Conservation (phyloP, 345 rosid genomes). For the Streptanthus diversifolius region DNA sequence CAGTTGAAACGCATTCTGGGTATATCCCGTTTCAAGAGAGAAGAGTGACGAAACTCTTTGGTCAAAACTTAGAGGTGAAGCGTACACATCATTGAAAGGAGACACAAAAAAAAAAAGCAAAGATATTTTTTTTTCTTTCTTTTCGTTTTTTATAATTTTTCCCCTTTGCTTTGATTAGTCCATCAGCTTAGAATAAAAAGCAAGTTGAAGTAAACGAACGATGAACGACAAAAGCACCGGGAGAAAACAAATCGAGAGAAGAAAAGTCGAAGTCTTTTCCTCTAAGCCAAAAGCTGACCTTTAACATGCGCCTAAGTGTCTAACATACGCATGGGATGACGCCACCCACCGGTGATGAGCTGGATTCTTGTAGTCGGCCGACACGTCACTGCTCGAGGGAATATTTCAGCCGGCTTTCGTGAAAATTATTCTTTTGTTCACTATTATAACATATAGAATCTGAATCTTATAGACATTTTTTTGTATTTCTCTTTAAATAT, state of each 20-base stretch:
- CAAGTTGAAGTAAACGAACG: conserved; percentile 27
- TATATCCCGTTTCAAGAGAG: conserved; percentile 12
- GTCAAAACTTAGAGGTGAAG: conserved; percentile 36
- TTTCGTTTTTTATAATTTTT: neutral
- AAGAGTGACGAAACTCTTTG: conserved; percentile 6
- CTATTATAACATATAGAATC: neutral
- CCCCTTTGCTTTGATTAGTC: neutral
- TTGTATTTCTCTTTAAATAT: neutral
- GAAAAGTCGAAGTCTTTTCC: conserved; percentile 15
- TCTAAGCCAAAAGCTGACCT: neutral
- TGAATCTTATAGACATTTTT: neutral
- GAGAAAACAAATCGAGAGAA: conserved; percentile 20
- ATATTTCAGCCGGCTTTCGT: conserved; percentile 6
- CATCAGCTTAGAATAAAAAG: conserved; percentile 16
- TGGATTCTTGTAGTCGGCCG: conserved; percentile 8
- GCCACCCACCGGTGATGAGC: neutral
- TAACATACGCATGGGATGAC: conserved; percentile 6
- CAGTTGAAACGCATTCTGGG: neutral
- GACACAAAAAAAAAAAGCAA: neutral
- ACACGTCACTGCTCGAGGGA: conserved; percentile 14
- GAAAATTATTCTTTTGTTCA: neutral
- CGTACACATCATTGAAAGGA: conserved; percentile 13
- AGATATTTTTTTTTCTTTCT: conserved; percentile 6
- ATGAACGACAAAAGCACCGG: conserved; percentile 11
- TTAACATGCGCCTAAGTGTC: neutral